These are phyloP conservation scores for Immersiporthe knoxdaviesiana DNA, from an alignment of 2,329 filamentous ascomycete genomes.

Conservation along the genomic window DNA sequence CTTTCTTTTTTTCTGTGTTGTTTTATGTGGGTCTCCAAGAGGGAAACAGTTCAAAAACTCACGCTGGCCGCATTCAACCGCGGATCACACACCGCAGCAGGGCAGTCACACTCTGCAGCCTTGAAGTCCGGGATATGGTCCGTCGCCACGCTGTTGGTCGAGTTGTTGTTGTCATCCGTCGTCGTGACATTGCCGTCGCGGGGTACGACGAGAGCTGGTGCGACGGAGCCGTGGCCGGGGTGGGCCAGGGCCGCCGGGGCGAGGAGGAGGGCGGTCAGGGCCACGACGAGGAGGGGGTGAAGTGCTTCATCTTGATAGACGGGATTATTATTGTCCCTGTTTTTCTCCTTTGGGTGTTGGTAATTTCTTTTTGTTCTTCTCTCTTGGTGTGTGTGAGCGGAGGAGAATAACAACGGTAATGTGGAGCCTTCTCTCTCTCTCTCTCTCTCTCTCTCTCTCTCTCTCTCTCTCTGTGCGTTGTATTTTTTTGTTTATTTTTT, in stretches of 20 bases:
- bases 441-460: background rate
- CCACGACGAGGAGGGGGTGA: constrained; percentile 7
- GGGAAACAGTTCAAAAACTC: constrained; percentile 10
- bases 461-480: too few species aligned
- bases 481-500: too few species aligned
- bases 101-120: constrained; percentile 27
- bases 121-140: constrained; percentile 30
- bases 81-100: constrained; percentile 26
- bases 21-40: too few species aligned
- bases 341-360: too few species aligned
- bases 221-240: constrained; percentile 13
- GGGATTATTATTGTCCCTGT: background rate
- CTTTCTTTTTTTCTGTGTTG: too few species aligned
- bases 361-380: background rate
- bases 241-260: constrained; percentile 14
- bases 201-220: background rate
- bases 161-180: constrained; percentile 9
- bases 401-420: too few species aligned
- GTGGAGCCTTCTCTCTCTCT: background rate
- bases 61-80: constrained; percentile 31
- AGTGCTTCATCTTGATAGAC: constrained; percentile 16
- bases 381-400: background rate
- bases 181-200: background rate
- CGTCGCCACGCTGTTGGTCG: constrained; percentile 24
- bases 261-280: constrained; percentile 9